Evolutionary conservation across 768 basidiomycete species (phyloP).

Genomic region (Pholiota molesta): DNA sequence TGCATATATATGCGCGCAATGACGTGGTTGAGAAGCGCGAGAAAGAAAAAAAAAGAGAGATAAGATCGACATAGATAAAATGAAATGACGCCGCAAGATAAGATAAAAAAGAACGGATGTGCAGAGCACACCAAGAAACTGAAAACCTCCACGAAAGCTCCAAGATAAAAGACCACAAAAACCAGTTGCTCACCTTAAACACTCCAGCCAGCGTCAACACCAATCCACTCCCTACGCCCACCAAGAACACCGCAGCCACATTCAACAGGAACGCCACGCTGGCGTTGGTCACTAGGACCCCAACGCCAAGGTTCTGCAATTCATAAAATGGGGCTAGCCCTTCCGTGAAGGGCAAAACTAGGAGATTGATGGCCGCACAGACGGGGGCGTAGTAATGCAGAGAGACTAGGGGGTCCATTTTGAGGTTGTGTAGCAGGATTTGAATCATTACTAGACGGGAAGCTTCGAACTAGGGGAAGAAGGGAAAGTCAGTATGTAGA

Average conservation of each 20-base stretch:
- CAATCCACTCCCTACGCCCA: slow-evolving; percentile 84
- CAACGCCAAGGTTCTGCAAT: slow-evolving; percentile 63
- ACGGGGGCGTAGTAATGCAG: slow-evolving; percentile 97
- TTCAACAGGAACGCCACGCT: slow-evolving; percentile 87
- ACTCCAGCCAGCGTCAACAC: slow-evolving; percentile 94
- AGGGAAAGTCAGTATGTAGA: neutral
- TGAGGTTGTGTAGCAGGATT: slow-evolving; percentile 89
- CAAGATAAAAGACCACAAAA: neutral
- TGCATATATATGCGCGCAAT: neutral
- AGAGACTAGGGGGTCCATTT: slow-evolving; percentile 97
- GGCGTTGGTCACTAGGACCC: slow-evolving; percentile 83
- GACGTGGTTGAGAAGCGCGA: neutral
- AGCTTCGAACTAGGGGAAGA: slow-evolving; percentile 76
- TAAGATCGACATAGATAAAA: neutral
- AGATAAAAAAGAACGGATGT: no score
- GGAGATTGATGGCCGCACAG: slow-evolving; percentile 87
- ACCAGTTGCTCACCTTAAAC: slow-evolving; percentile 64
- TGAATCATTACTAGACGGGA: slow-evolving; percentile 96
- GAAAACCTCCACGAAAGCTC: no score
- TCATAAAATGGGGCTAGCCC: slow-evolving; percentile 82
- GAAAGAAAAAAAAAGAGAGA: neutral
- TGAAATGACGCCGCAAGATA: no score
- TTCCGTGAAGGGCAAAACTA: slow-evolving; percentile 90
- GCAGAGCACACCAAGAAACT: no score
- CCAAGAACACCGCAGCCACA: slow-evolving; percentile 92